Percentiles rank a stretch among this genome's conserved stretches.
These are phyloP conservation scores for Fraxinus greggii DNA, from an alignment of 305 asterid genomes.

Conservation along the genomic window DNA sequence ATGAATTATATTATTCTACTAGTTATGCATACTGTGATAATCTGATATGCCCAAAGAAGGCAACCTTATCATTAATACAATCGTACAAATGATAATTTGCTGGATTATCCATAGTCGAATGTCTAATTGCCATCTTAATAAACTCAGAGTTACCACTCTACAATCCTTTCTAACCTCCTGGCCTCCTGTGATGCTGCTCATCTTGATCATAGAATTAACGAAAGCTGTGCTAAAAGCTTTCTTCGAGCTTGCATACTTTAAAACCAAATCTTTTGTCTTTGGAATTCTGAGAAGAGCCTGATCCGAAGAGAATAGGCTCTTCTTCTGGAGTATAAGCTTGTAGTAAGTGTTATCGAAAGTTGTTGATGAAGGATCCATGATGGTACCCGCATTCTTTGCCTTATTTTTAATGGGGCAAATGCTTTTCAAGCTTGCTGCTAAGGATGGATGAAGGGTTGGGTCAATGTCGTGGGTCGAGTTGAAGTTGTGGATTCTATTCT, in stretches of 20 bases:
- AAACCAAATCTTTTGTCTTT: conserved; percentile 30
- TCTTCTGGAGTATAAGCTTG: conserved; percentile 35
- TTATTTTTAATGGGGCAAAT: conserved; percentile 32
- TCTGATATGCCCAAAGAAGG: background rate
- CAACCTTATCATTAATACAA: background rate
- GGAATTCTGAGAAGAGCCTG: conserved; percentile 34
- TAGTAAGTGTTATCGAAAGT: conserved; percentile 36
- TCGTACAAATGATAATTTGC: background rate
- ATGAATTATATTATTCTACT: background rate
- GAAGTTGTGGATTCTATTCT: conserved; percentile 40
- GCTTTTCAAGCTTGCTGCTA: conserved; percentile 32
- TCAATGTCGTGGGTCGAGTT: conserved; percentile 31
- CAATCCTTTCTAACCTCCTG: conserved; percentile 37
- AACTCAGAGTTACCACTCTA: conserved; percentile 21
- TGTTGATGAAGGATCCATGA: conserved; percentile 36
- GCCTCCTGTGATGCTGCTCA: conserved; percentile 45
- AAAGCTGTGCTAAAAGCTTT: conserved; percentile 34
- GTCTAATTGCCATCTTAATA: background rate
- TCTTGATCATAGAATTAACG: conserved; percentile 43
- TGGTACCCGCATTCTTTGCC: conserved; percentile 35
- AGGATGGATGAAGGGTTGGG: conserved; percentile 39
- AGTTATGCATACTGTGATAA: background rate
- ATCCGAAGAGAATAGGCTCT: conserved; percentile 42
- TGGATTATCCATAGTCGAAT: background rate
- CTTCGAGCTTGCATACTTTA: conserved; percentile 33